These are phyloP conservation scores for Phytopythium cucurbitacearum DNA, from an alignment of 352 stramenopile species.

Conservation along the genomic window DNA sequence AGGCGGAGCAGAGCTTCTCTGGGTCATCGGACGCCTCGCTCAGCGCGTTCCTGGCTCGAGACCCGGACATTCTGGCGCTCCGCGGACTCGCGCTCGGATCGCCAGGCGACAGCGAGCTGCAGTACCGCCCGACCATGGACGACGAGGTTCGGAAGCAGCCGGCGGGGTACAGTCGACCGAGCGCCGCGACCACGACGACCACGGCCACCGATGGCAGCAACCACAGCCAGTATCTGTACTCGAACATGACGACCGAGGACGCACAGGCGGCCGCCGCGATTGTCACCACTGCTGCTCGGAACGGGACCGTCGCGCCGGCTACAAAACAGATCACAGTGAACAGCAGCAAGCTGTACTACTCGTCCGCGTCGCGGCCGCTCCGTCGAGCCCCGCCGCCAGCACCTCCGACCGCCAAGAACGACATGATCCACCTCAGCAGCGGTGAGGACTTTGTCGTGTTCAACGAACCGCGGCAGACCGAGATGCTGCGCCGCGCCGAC, in stretches of 20 bases:
- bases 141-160: slow-evolving; percentile 18
- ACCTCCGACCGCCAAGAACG: slow-evolving; percentile 9
- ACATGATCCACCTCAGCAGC: slow-evolving; percentile 26
- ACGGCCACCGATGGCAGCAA: slow-evolving; percentile 25
- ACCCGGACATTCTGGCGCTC: slow-evolving; percentile 53
- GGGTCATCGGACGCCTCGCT: slow-evolving; percentile 31
- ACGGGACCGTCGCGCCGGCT: neutral
- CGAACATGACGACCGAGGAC: slow-evolving; percentile 20
- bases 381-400: neutral
- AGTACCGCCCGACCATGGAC: slow-evolving; percentile 7
- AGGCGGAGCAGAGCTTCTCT: slow-evolving; percentile 25
- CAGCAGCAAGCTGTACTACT: slow-evolving; percentile 6
- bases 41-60: slow-evolving; percentile 32
- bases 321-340: neutral
- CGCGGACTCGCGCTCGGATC: slow-evolving; percentile 32
- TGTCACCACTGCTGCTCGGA: slow-evolving; percentile 3
- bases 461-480: slow-evolving; percentile 13
- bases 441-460: slow-evolving; percentile 45
- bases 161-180: slow-evolving; percentile 9
- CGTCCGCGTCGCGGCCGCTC: neutral
- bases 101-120: slow-evolving; percentile 9
- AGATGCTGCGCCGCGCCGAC: slow-evolving; percentile 10
- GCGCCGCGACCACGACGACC: slow-evolving; percentile 17
- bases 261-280: slow-evolving; percentile 10
- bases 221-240: slow-evolving; percentile 22